These are phyloP conservation scores for Xylaria sp. DNA, from an alignment of 2,329 filamentous ascomycete species.

Conservation along the genomic window DNA sequence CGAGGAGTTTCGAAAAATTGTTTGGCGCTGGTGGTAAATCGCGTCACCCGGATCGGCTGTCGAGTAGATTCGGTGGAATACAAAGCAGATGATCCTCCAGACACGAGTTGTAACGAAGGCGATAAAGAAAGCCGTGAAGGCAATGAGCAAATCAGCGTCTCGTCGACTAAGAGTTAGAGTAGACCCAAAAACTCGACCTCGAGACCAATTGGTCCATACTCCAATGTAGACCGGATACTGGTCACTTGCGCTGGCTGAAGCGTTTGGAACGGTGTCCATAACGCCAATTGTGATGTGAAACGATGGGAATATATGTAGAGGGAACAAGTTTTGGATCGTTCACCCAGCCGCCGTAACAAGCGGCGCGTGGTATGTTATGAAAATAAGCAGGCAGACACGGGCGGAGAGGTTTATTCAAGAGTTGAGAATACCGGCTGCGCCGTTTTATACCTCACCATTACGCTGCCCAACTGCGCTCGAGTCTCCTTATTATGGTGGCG, in stretches of 20 bases:
- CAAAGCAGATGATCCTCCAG: constrained; percentile 3
- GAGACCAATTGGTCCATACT: constrained; percentile 13
- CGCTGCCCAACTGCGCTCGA: too few species aligned
- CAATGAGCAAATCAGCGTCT: neutral
- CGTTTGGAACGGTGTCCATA: neutral
- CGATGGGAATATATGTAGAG: neutral
- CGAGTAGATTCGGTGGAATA: neutral
- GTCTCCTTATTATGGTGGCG: too few species aligned
- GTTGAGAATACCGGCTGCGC: too few species aligned
- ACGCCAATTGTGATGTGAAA: neutral
- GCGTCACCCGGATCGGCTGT: neutral
- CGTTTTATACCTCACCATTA: too few species aligned
- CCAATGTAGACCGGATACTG: neutral
- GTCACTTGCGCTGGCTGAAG: neutral
- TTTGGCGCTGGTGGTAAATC: neutral
- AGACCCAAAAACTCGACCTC: neutral
- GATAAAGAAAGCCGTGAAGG: neutral
- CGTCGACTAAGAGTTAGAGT: neutral
- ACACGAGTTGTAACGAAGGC: neutral
- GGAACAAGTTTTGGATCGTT: neutral
- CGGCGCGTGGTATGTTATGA: too few species aligned
- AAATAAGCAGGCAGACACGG: too few species aligned
- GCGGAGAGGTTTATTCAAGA: too few species aligned
- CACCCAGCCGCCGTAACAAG: neutral
- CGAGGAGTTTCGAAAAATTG: constrained; percentile 5